Percentiles rank a stretch among this genome's conserved stretches.
Evolutionary conservation across 139 green algal species (phyloP).

Genomic region (Coelastrella sp.): DNA sequence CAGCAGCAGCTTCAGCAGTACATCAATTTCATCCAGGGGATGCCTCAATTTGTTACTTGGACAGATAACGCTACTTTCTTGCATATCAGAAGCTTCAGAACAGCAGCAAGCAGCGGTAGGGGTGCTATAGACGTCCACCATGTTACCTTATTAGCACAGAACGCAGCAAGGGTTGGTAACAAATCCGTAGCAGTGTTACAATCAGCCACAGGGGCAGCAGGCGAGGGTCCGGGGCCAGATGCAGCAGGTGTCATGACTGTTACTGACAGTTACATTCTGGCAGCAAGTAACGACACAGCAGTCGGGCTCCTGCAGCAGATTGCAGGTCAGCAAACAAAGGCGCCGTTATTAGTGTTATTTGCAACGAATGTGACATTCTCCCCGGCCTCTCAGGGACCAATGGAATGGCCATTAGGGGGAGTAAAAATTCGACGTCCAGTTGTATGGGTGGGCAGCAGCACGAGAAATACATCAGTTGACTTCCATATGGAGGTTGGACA

Average conservation of each 20-base stretch:
- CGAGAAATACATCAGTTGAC: background rate
- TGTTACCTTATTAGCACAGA: background rate
- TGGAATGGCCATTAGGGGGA: background rate
- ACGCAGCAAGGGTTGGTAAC: background rate
- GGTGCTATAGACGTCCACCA: background rate
- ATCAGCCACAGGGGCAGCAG: background rate
- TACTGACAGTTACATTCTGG: slow-evolving; percentile 19
- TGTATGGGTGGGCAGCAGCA: slow-evolving; percentile 14
- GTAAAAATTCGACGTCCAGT: background rate
- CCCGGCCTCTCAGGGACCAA: no score
- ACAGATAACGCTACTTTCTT: slow-evolving; percentile 5
- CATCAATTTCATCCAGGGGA: background rate
- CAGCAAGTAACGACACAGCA: background rate
- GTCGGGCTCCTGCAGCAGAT: background rate
- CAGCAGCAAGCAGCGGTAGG: no score
- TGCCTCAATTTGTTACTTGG: background rate
- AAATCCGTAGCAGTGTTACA: background rate
- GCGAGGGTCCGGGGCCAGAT: background rate
- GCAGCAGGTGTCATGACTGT: background rate
- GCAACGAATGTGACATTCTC: background rate
- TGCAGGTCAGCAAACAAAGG: background rate
- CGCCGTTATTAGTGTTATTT: slow-evolving; percentile 6
- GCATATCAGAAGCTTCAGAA: background rate
- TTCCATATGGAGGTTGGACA: slow-evolving; percentile 15
- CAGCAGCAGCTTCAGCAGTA: background rate